phyloP scores from a whole-genome alignment of 345 rosid genomes.

The Acer negundo region DNA sequence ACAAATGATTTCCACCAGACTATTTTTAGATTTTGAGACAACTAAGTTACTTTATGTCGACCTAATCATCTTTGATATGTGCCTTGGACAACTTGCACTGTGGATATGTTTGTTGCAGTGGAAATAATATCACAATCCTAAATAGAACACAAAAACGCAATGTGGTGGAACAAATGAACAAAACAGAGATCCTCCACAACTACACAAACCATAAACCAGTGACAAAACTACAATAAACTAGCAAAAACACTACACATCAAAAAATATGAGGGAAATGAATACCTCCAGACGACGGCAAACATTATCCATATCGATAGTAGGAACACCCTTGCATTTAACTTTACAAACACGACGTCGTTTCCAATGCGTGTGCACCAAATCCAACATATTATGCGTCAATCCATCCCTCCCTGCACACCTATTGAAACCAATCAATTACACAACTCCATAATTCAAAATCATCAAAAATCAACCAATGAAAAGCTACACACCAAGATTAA shows the following conservation, averaged over 20 bases:
- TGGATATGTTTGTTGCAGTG: not conserved
- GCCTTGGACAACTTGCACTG: slow-evolving; percentile 5
- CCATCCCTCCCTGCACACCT: slow-evolving; percentile 79
- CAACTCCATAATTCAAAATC: not conserved
- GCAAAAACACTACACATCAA: not conserved
- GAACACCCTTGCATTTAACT: slow-evolving; percentile 85
- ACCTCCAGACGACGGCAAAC: slow-evolving; percentile 90
- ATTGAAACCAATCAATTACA: not conserved
- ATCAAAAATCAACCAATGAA: not conserved
- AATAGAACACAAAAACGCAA: not conserved
- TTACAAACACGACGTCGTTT: slow-evolving; percentile 81
- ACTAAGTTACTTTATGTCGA: not conserved
- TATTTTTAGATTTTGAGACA: not conserved
- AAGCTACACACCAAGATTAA: slow-evolving; percentile 72
- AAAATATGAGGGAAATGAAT: not conserved
- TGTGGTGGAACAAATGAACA: not conserved
- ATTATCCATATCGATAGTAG: slow-evolving; percentile 89
- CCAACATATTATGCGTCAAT: slow-evolving; percentile 96
- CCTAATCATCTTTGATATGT: not conserved
- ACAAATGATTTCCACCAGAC: not conserved
- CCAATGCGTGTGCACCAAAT: slow-evolving; percentile 86
- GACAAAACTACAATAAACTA: not conserved
- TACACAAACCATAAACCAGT: not conserved
- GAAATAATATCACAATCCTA: not conserved
- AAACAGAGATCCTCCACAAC: not conserved